Evolutionary conservation across 257 asterid species (phyloP).

Genomic region (Verbascum thapsus): DNA sequence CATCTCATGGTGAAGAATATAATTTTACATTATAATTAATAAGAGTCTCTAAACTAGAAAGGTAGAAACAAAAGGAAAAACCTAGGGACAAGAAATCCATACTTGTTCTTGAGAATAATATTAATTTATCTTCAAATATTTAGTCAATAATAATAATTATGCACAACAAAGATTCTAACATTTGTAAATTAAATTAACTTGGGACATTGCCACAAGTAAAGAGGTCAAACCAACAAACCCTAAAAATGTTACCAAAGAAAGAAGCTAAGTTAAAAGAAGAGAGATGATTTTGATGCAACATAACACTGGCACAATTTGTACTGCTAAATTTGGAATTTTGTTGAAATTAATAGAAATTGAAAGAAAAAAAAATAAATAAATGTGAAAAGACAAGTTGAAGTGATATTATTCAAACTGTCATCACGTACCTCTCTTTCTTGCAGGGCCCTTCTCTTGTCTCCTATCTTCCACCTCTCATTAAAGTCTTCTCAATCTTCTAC

Average conservation of each 20-base stretch:
- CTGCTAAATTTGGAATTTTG: slow-evolving; percentile 35
- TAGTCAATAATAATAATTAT: too few species aligned
- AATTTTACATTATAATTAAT: too few species aligned
- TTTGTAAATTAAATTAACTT: background rate
- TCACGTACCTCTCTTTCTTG: slow-evolving; percentile 38
- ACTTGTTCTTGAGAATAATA: too few species aligned
- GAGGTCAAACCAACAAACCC: slow-evolving; percentile 24
- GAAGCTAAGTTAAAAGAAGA: slow-evolving; percentile 32
- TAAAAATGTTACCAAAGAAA: slow-evolving; percentile 30
- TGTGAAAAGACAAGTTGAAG: slow-evolving; percentile 52
- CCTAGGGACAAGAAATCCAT: too few species aligned
- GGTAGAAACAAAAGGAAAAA: too few species aligned
- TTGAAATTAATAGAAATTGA: slow-evolving; percentile 5
- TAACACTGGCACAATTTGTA: slow-evolving; percentile 39
- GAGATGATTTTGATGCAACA: slow-evolving; percentile 49
- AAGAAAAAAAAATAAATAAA: background rate
- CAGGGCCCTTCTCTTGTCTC: slow-evolving; percentile 32
- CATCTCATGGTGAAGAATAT: too few species aligned
- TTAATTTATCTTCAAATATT: too few species aligned
- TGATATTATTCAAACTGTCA: slow-evolving; percentile 56
- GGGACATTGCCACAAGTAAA: slow-evolving; percentile 7
- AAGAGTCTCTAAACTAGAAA: too few species aligned
- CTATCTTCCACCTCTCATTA: slow-evolving; percentile 13
- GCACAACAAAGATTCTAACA: slow-evolving; percentile 5
- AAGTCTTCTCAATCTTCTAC: background rate